Evolutionary conservation across 106 monocot genomes (phyloP), one percentile per base, ranked within the genome.

Genomic region (Dendrobium chrysotoxum): DNA sequence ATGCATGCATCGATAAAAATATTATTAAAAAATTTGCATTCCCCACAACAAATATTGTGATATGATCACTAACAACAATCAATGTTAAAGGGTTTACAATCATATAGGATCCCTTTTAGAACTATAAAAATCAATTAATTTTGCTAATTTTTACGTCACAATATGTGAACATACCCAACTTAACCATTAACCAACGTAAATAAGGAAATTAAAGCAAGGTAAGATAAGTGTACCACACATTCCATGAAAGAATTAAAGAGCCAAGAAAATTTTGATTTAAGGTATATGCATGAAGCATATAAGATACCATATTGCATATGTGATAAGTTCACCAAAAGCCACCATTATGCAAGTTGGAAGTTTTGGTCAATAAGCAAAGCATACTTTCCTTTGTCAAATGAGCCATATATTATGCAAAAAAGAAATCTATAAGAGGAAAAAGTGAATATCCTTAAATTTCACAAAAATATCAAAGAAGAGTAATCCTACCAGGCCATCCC

Each of bases 401-500:
- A 50, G 13, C 50, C 11, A 50, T 13, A 50, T 50, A 50, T 15
- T 6, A 50, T 61, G 61, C 7, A 61, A 61, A 57, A 57, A 61
- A 61, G 16, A 11, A 50, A 61, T 7, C 15, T 15, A 61, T 1
- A n/a, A 20, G 25, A 61, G 61, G 11, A n/a, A 61, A 11, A 61
- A 61, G 8, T 61, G 21, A 25, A 61, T n/a, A 23, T 20, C 61
- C 20, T 23, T 25, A 61, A 21, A 61, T 61, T n/a, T 20, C 61
- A 61, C 61, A 61, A 61, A 61, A 61, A 35, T 2, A 6, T 1
- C 61, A 50, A 50, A 50, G 11, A 50, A 50, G 1, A 50, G 50
- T 41, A 21, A 0, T 41, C 72, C 18, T 86, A 98, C 97, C 92
- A 88, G 61, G 41, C 94, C 97, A 66, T 92, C 89, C 90, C 86